phyloP scores from a whole-genome alignment of 441 rosid species.

The Erodium chrysanthum region DNA sequence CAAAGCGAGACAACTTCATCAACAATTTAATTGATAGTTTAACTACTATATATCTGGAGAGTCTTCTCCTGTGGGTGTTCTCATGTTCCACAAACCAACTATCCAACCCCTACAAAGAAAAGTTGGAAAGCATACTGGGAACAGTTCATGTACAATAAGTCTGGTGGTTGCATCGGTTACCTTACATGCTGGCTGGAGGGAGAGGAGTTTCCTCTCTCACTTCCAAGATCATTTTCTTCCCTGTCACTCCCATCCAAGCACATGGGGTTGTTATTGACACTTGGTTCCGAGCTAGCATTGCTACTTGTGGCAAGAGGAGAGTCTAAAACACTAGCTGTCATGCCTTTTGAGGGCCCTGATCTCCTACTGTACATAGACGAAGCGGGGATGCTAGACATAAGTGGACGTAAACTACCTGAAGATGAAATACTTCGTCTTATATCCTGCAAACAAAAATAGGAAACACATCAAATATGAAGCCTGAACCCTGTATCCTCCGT shows the following conservation, averaged over 20 bases:
- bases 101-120: too few species aligned
- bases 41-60: background rate
- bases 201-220: conserved; percentile 42
- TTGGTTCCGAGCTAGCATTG: conserved; percentile 60
- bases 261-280: conserved; percentile 45
- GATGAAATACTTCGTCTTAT: conserved; percentile 45
- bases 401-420: conserved; percentile 36
- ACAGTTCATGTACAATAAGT: background rate
- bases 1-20: background rate
- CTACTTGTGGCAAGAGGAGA: conserved; percentile 62
- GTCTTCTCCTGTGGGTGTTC: background rate
- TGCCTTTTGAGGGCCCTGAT: conserved; percentile 44
- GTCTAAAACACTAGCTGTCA: conserved; percentile 42
- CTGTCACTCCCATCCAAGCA: conserved; percentile 40
- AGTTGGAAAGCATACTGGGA: background rate
- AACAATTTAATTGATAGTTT: background rate
- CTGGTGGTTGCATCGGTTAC: conserved; percentile 7
- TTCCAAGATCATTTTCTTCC: conserved; percentile 38
- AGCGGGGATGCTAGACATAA: conserved; percentile 55
- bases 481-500: background rate
- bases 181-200: conserved; percentile 34
- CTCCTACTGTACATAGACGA: conserved; percentile 69
- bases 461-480: background rate
- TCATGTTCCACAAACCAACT: background rate
- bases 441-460: conserved; percentile 33